These are phyloP conservation scores for Hypoxylon sp. DNA, from an alignment of 2,329 filamentous ascomycete genomes.

Conservation along the genomic window DNA sequence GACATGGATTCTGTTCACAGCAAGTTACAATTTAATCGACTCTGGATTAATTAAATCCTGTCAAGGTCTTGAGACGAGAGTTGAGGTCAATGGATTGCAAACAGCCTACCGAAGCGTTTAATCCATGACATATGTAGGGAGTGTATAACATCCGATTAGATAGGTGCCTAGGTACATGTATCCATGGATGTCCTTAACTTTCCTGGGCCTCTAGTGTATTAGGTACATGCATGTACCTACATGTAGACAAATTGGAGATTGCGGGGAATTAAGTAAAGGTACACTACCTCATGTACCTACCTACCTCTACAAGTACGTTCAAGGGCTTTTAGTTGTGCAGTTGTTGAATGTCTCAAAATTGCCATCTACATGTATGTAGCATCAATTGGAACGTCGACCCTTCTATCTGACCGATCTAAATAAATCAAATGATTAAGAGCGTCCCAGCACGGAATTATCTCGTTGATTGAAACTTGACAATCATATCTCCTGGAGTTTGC, in stretches of 20 bases:
- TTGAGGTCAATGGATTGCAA: slow-evolving; percentile 4
- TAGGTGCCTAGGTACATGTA: slow-evolving; percentile 8
- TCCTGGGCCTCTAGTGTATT: too few relatives aligned
- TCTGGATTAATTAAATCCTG: background rate
- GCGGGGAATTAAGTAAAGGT: slow-evolving; percentile 1
- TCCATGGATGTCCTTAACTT: too few relatives aligned
- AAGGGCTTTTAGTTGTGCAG: background rate
- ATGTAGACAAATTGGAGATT: background rate
- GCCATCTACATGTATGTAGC: background rate
- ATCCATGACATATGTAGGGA: too few relatives aligned
- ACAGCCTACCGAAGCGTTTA: background rate
- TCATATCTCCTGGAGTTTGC: background rate
- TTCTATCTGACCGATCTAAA: background rate
- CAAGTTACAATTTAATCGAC: too few relatives aligned
- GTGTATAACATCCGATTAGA: slow-evolving; percentile 26
- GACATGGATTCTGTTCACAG: background rate
- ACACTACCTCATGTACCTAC: too few relatives aligned
- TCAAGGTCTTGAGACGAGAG: background rate
- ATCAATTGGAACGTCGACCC: background rate
- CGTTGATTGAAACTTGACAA: background rate
- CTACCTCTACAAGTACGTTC: too few relatives aligned
- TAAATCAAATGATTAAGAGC: background rate
- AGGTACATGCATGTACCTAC: background rate
- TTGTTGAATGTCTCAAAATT: background rate
- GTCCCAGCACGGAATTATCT: background rate